Evolutionary conservation across 768 basidiomycete genomes (phyloP).

Genomic region (Boletus eberwhitei): DNA sequence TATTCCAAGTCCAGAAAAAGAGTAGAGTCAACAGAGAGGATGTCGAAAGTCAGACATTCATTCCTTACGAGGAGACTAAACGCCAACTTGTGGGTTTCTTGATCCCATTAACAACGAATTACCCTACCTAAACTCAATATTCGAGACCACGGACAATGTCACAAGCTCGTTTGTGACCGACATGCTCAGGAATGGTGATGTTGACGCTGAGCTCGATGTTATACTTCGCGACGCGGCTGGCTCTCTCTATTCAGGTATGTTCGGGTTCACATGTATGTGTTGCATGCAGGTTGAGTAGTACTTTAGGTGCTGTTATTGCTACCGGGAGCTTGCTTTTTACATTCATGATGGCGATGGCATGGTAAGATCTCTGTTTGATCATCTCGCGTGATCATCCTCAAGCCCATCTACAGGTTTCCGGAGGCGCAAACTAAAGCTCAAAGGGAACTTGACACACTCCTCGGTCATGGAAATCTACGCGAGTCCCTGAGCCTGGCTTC

Average conservation of each 20-base stretch:
- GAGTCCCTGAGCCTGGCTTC: background rate
- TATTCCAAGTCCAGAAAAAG: background rate
- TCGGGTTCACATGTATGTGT: background rate
- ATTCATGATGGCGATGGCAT: slow-evolving; percentile 7
- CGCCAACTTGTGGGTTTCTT: background rate
- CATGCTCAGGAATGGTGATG: background rate
- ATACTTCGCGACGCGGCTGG: slow-evolving; percentile 5
- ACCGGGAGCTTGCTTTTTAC: slow-evolving; percentile 2
- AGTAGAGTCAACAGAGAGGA: background rate
- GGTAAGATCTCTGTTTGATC: background rate
- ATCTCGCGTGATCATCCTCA: background rate
- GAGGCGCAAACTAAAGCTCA: slow-evolving; percentile 1
- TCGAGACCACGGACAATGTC: background rate
- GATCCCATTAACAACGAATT: background rate
- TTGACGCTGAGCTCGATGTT: background rate
- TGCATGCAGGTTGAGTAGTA: background rate
- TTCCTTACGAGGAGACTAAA: slow-evolving; percentile 7
- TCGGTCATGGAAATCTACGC: slow-evolving; percentile 6
- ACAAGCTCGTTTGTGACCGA: slow-evolving; percentile 5
- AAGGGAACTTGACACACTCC: background rate
- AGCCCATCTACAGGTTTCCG: background rate
- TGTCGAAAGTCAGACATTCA: slow-evolving; percentile 2
- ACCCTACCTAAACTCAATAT: background rate
- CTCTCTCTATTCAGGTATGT: slow-evolving; percentile 5
- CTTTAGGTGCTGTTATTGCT: slow-evolving; percentile 2